phyloP scores from a whole-genome alignment of 257 asterid species.

The Gentiana macrophylla region DNA sequence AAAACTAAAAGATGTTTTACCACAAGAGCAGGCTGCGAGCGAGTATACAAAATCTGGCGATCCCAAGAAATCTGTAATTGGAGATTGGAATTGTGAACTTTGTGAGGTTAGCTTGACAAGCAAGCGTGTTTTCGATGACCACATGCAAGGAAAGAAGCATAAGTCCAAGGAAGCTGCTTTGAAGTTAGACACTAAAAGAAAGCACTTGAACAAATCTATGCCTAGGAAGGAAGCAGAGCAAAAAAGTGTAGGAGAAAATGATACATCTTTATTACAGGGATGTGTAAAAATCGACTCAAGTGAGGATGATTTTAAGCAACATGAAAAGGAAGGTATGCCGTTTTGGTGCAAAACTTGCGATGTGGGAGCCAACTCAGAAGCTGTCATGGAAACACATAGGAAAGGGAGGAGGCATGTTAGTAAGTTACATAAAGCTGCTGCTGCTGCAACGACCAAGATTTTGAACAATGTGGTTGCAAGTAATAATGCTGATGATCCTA shows the following conservation, averaged over 20 bases:
- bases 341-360: constrained; percentile 57
- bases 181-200: constrained; percentile 13
- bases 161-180: constrained; percentile 38
- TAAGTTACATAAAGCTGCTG: constrained; percentile 1
- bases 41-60: constrained; percentile 2
- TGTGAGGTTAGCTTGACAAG: constrained; percentile 36
- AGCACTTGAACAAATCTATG: constrained; percentile 29
- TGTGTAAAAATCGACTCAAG: background rate
- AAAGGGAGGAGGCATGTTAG: constrained; percentile 39
- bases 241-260: constrained; percentile 4
- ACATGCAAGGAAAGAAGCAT: constrained; percentile 52
- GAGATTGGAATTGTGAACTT: constrained; percentile 45
- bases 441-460: too few species aligned
- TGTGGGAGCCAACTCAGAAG: constrained; percentile 17
- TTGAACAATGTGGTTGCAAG: too few species aligned
- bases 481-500: too few species aligned
- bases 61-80: constrained; percentile 22
- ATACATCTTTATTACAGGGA: constrained; percentile 5
- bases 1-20: background rate
- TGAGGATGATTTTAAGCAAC: background rate
- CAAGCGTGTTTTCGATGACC: constrained; percentile 31
- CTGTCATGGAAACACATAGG: constrained; percentile 27
- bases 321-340: constrained; percentile 5
- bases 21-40: background rate
- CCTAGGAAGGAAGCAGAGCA: constrained; percentile 15